A percentile compares a stretch with the other conserved stretches of the same genome.
phyloP scores from a whole-genome alignment of 1,139 yeast genomes.

The Nadsonia starkeyi-henricii region DNA sequence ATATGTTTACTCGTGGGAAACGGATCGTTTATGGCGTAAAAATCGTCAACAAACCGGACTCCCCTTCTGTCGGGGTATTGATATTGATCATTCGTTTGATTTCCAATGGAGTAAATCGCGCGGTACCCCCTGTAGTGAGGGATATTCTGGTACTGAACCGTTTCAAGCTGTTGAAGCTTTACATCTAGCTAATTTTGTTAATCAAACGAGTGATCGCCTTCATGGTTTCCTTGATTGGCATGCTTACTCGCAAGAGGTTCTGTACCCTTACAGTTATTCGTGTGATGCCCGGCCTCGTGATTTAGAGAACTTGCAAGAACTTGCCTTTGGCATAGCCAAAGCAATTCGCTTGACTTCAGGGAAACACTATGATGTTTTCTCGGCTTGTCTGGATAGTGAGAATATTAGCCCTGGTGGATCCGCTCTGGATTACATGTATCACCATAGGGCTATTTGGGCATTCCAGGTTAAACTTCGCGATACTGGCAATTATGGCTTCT shows the following conservation, averaged over 20 bases:
- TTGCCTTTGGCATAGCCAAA: slow-evolving; percentile 68
- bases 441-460: slow-evolving; percentile 71
- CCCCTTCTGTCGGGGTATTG: slow-evolving; percentile 65
- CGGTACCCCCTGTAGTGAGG: slow-evolving; percentile 70
- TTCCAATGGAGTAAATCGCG: slow-evolving; percentile 48
- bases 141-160: slow-evolving; percentile 63
- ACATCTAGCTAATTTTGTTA: slow-evolving; percentile 50
- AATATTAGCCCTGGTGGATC: slow-evolving; percentile 74
- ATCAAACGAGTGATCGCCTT: slow-evolving; percentile 31
- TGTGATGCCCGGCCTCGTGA: slow-evolving; percentile 63
- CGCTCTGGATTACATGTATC: slow-evolving; percentile 74
- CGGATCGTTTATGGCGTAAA: slow-evolving; percentile 78
- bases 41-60: slow-evolving; percentile 64
- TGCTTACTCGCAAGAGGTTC: slow-evolving; percentile 70
- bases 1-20: slow-evolving; percentile 66
- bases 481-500: slow-evolving; percentile 71
- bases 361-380: slow-evolving; percentile 48
- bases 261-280: slow-evolving; percentile 73
- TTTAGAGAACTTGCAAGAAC: slow-evolving; percentile 63
- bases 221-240: slow-evolving; percentile 68
- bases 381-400: slow-evolving; percentile 60
- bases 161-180: slow-evolving; percentile 66
- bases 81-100: slow-evolving; percentile 73
- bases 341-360: slow-evolving; percentile 54
- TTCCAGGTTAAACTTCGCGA: slow-evolving; percentile 72